phyloP scores from a whole-genome alignment of 1,284 basidiomycete species.

The Polyporus tsugae region DNA sequence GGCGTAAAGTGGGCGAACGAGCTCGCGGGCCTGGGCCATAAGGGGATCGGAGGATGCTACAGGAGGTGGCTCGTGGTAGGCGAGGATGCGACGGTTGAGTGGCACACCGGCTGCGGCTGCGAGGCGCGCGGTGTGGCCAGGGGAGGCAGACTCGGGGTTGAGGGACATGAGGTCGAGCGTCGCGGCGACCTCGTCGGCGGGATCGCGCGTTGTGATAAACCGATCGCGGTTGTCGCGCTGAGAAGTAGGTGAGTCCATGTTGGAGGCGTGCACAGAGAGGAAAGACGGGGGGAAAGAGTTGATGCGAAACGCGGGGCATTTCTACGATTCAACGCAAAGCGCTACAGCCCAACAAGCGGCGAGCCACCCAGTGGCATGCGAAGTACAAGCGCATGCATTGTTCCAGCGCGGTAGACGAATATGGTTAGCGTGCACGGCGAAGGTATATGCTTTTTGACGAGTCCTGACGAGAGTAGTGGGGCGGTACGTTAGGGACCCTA shows the following conservation, averaged over 20 bases:
- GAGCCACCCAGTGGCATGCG: slow-evolving; percentile 17
- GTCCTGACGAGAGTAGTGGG: not conserved
- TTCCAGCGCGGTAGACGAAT: not conserved
- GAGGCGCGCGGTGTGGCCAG: slow-evolving; percentile 79
- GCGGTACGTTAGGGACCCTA: not conserved
- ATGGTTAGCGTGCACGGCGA: not conserved
- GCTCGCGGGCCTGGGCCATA: slow-evolving; percentile 76
- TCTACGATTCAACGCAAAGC: not conserved
- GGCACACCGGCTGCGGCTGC: slow-evolving; percentile 78
- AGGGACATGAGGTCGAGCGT: slow-evolving; percentile 72
- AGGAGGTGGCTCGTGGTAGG: slow-evolving; percentile 82
- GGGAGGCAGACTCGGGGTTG: slow-evolving; percentile 67
- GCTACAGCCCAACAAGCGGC: not conserved
- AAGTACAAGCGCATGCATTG: not conserved
- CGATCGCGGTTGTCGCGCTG: slow-evolving; percentile 66
- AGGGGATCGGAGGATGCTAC: slow-evolving; percentile 71
- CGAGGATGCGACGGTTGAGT: slow-evolving; percentile 76
- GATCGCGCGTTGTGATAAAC: slow-evolving; percentile 76
- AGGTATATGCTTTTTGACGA: not conserved
- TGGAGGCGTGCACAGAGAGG: slow-evolving; percentile 10
- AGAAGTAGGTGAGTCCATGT: slow-evolving; percentile 27
- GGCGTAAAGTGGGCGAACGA: slow-evolving; percentile 75
- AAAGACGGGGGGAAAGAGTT: not conserved
- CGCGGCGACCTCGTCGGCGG: slow-evolving; percentile 61
- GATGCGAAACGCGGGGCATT: not conserved